phyloP scores from a whole-genome alignment of 768 basidiomycete species.

The Mycena epipterygia region DNA sequence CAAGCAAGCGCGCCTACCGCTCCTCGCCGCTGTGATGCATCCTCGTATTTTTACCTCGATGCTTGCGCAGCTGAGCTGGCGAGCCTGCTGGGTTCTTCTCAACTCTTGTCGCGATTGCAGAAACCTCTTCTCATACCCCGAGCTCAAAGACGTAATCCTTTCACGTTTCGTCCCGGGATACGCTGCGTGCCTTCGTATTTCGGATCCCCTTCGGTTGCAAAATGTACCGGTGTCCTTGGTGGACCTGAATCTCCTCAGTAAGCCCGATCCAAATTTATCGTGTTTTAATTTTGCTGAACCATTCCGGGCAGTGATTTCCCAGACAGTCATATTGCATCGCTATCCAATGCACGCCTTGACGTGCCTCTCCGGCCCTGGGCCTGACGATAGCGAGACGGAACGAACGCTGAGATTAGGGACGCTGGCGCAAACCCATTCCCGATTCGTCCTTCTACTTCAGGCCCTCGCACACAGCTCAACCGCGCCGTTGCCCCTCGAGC shows the following conservation, averaged over 20 bases:
- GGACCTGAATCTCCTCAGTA: slow-evolving; percentile 77
- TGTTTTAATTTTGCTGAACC: slow-evolving; percentile 29
- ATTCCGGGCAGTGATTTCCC: slow-evolving; percentile 68
- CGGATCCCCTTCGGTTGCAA: slow-evolving; percentile 56
- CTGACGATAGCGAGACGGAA: slow-evolving; percentile 45
- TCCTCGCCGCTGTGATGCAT: slow-evolving; percentile 27
- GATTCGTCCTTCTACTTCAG: slow-evolving; percentile 81
- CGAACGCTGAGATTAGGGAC: slow-evolving; percentile 56
- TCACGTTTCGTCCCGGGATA: slow-evolving; percentile 73
- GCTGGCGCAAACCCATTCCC: slow-evolving; percentile 75
- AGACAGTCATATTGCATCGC: slow-evolving; percentile 71
- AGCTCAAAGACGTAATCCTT: slow-evolving; percentile 56
- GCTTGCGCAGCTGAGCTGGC: slow-evolving; percentile 54
- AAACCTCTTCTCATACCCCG: slow-evolving; percentile 44
- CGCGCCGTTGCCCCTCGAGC: slow-evolving; percentile 60
- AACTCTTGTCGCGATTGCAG: slow-evolving; percentile 51
- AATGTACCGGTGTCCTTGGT: slow-evolving; percentile 66
- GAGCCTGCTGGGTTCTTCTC: slow-evolving; percentile 54
- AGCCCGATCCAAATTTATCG: slow-evolving; percentile 46
- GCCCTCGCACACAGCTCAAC: slow-evolving; percentile 76
- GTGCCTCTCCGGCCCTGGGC: slow-evolving; percentile 56
- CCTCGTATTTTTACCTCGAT: slow-evolving; percentile 45
- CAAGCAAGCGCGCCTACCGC: background rate
- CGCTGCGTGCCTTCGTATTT: slow-evolving; percentile 53
- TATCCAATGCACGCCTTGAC: slow-evolving; percentile 80